Base-by-base conservation (phyloP, 805 yeast genomes). In the Pichia gijzeniarum region DNA sequence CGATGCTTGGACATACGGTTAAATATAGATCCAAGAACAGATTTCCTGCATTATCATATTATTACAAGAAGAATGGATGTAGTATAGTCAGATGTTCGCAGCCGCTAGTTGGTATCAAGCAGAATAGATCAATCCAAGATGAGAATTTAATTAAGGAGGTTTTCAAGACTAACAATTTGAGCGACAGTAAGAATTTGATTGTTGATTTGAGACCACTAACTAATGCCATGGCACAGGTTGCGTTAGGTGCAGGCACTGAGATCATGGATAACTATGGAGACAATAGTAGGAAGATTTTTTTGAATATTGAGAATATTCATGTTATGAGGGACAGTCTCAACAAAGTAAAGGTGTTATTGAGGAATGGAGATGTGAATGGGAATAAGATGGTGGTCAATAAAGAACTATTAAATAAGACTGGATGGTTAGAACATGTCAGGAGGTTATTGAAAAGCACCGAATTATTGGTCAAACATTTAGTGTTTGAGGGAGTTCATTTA, bases 201-300 rank as follows among this genome's bases (percentile, higher is more conserved):
- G 91, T 88, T 4, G 99, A 93, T 66, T 85, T 95, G 19, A 71
- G 99, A 45, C 99, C 99, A 1, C 63, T 89, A 21, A 84, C 97
- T 0, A 93, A 93, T 63, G 98, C 98, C 7, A 77, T 89, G 77
- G 98, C 96, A 0, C 98, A 93, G 57, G 86, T 87, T 38, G 98
- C 98, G 0, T 66, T 93, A 14, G 99, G 99, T 12, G 99, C 97
- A n/a, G 99, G 99, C 1, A 84, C 96, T 0, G 99, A 93, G 60
- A 83, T 77, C 53, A 85, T 89, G 73, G 97, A 91, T 47, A 91
- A 93, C 65, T 74, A 80, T 41, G 73, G 72, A 28, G 82, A 83
- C 25, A 70, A 76, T 50, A 41, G 40, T 17, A 31, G 39, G 22
- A 82, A 88, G 59, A 72, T 85, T 17, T 93, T 86, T 56, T 71